These are phyloP conservation scores for Globisporangium spinosum DNA, from an alignment of 352 stramenopile genomes.

Conservation along the genomic window DNA sequence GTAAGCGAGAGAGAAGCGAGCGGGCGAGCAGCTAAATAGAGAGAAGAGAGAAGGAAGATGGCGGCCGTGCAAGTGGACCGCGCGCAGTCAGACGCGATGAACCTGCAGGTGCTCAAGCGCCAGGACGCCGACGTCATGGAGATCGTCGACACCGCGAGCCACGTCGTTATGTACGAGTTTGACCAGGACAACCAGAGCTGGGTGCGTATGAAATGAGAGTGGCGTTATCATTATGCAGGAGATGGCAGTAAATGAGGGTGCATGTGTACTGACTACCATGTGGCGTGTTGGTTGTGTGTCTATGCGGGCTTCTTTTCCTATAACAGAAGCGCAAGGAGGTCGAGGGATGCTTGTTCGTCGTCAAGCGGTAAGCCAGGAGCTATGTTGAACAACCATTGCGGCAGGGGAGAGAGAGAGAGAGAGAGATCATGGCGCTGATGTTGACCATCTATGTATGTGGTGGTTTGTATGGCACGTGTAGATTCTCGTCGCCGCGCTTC, in stretches of 20 bases:
- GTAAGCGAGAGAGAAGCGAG: background rate
- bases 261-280: background rate
- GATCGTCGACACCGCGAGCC: conserved; percentile 81
- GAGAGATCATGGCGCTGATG: background rate
- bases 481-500: conserved; percentile 71
- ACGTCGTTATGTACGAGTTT: conserved; percentile 89
- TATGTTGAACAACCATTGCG: background rate
- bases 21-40: background rate
- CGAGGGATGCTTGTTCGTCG: conserved; percentile 81
- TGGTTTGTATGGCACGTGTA: conserved; percentile 11
- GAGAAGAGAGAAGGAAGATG: conserved; percentile 22
- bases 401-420: background rate
- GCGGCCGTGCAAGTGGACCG: conserved; percentile 64
- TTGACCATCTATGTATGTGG: background rate
- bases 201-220: conserved; percentile 35
- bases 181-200: conserved; percentile 77
- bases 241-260: background rate
- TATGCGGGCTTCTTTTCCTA: background rate
- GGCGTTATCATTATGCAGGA: background rate
- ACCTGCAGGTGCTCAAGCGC: conserved; percentile 83
- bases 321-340: conserved; percentile 84
- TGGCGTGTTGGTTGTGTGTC: background rate
- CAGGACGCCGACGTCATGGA: conserved; percentile 77
- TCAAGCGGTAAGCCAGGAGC: conserved; percentile 51
- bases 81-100: conserved; percentile 83